Percentiles rank a stretch among this genome's conserved stretches.
phyloP scores from a whole-genome alignment of 768 basidiomycete species.

The Dentipellis fragilis region DNA sequence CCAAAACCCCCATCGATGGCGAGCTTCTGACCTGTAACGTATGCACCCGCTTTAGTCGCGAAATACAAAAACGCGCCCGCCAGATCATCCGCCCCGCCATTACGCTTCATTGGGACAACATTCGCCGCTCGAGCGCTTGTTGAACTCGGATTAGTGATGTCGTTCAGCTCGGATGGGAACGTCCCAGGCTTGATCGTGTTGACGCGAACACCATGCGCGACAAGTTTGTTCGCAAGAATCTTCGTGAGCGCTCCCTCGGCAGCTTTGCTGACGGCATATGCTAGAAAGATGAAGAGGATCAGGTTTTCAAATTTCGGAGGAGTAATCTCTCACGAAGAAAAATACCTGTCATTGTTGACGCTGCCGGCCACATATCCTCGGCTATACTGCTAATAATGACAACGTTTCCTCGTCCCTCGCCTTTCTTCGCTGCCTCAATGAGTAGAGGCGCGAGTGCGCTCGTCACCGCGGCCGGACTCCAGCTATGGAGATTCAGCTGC shows the following conservation, averaged over 20 bases:
- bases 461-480: conserved; percentile 58
- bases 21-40: conserved; percentile 71
- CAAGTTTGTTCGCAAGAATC: no score
- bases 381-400: no score
- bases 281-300: no score
- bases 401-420: no score
- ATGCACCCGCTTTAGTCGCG: conserved; percentile 65
- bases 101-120: conserved; percentile 49
- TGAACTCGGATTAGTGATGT: conserved; percentile 27
- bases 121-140: conserved; percentile 25
- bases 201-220: no score
- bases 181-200: no score
- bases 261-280: no score
- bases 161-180: no score
- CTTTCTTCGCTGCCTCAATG: no score
- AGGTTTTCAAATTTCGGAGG: conserved; percentile 63
- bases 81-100: conserved; percentile 55
- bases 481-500: conserved; percentile 68
- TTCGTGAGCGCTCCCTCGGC: no score
- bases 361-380: no score
- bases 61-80: conserved; percentile 65
- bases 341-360: conserved; percentile 61
- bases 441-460: conserved; percentile 63
- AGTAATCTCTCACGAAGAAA: conserved; percentile 57
- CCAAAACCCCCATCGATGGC: conserved; percentile 66